phyloP scores from a whole-genome alignment of 306 rosid species.

The Mucuna pruriens region DNA sequence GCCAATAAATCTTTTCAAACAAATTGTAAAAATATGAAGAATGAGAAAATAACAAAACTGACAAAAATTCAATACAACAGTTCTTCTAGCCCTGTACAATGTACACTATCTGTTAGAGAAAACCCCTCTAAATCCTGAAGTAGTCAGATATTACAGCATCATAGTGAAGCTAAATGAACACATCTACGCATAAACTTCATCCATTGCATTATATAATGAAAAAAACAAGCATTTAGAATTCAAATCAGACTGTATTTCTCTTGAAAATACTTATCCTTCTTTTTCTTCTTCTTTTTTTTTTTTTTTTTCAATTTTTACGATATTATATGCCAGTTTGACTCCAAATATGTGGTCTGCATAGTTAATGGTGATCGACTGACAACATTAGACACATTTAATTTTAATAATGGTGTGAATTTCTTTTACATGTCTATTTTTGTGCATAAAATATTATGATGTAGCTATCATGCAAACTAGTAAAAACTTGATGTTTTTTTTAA shows the following conservation, averaged over 20 bases:
- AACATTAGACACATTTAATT: slow-evolving; percentile 1
- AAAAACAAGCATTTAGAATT: slow-evolving; percentile 6
- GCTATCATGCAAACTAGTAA: slow-evolving; percentile 21
- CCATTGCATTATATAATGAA: background rate
- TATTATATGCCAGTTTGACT: background rate
- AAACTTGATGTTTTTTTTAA: slow-evolving; percentile 4
- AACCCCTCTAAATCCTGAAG: background rate
- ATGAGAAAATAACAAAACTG: background rate
- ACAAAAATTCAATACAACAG: background rate
- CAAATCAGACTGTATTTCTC: background rate
- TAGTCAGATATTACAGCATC: slow-evolving; percentile 4
- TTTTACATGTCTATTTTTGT: slow-evolving; percentile 31
- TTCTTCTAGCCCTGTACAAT: background rate
- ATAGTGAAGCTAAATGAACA: background rate
- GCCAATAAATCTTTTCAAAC: slow-evolving; percentile 1
- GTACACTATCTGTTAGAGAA: background rate
- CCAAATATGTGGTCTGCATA: background rate
- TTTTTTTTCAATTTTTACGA: slow-evolving; percentile 4
- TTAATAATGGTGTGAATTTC: slow-evolving; percentile 1
- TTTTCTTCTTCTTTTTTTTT: background rate
- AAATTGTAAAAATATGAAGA: background rate
- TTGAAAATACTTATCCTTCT: background rate
- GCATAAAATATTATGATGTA: background rate
- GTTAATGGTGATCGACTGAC: background rate
- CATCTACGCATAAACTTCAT: background rate